A percentile compares a stretch with the other conserved stretches of the same genome.
These are phyloP conservation scores for Salix purpurea DNA, from an alignment of 345 rosid species.

Conservation along the genomic window DNA sequence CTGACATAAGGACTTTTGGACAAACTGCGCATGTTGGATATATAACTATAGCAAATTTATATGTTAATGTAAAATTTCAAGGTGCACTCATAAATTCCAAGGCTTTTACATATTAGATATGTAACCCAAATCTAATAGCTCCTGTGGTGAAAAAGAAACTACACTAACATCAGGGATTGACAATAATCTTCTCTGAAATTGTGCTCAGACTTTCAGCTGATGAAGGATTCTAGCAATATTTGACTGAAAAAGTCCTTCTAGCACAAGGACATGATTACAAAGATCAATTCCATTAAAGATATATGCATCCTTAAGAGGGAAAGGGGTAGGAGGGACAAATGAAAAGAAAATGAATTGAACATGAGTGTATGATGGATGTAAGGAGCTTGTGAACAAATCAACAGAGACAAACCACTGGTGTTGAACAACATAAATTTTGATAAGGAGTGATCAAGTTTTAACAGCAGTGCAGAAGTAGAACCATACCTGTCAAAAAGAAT, in stretches of 20 bases:
- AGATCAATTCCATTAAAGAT: not conserved
- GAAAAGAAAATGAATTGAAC: not conserved
- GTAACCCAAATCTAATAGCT: not conserved
- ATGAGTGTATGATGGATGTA: not conserved
- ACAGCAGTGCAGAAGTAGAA: conserved; percentile 7
- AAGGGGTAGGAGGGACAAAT: not conserved
- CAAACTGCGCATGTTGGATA: not conserved
- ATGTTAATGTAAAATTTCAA: not conserved
- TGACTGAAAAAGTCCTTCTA: not conserved
- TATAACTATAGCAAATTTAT: not conserved
- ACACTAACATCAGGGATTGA: not conserved
- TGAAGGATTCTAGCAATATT: not conserved
- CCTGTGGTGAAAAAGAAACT: not conserved
- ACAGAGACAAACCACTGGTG: not conserved
- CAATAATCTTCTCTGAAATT: not conserved
- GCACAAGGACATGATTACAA: not conserved
- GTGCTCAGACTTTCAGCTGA: not conserved
- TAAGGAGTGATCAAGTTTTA: not conserved
- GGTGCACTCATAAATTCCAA: not conserved
- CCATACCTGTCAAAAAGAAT: conserved; percentile 92
- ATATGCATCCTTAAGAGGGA: not conserved
- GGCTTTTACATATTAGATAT: not conserved
- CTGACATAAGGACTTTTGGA: not conserved
- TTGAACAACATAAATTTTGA: not conserved
- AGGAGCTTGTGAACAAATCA: not conserved